Percentiles rank a stretch among this genome's conserved stretches.
Evolutionary conservation across 352 stramenopile genomes (phyloP).

Genomic region (Pythium monospermum): DNA sequence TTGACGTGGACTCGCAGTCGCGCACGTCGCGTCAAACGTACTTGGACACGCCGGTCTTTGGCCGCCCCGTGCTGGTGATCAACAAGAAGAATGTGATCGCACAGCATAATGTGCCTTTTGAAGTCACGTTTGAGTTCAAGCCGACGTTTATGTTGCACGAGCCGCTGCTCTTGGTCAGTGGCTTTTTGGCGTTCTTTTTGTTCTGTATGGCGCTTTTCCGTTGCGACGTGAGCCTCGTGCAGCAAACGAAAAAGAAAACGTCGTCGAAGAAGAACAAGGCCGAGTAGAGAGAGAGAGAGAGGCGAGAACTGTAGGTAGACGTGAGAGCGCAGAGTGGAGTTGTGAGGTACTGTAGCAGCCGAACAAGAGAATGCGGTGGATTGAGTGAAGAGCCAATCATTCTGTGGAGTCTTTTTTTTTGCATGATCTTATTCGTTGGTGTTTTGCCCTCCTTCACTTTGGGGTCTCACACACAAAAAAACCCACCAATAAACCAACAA

Average conservation of each 20-base stretch:
- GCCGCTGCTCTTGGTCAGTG: conserved; percentile 78
- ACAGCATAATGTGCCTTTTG: conserved; percentile 79
- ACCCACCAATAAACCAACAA: no score
- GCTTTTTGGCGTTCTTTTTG: conserved; percentile 80
- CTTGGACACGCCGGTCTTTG: conserved; percentile 75
- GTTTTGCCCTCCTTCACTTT: no score
- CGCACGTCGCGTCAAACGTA: conserved; percentile 77
- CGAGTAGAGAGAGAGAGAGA: conserved; percentile 34
- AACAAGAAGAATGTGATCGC: conserved; percentile 82
- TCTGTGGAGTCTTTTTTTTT: no score
- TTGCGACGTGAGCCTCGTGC: conserved; percentile 71
- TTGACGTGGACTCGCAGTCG: conserved; percentile 48
- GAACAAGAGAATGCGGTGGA: no score
- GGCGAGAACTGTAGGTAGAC: neutral
- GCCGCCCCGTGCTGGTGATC: conserved; percentile 76
- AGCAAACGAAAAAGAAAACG: conserved; percentile 22
- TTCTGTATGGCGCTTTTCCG: conserved; percentile 84
- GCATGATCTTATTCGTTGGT: no score
- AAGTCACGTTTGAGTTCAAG: conserved; percentile 85
- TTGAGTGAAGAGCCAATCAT: no score
- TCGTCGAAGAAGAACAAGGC: conserved; percentile 42
- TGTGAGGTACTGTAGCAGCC: neutral
- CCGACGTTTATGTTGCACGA: conserved; percentile 82
- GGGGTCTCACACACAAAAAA: no score
- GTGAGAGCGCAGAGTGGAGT: neutral